A percentile compares a stretch with the other conserved stretches of the same genome.
phyloP scores from a whole-genome alignment of 345 rosid species.

The Sisymbrium irio region DNA sequence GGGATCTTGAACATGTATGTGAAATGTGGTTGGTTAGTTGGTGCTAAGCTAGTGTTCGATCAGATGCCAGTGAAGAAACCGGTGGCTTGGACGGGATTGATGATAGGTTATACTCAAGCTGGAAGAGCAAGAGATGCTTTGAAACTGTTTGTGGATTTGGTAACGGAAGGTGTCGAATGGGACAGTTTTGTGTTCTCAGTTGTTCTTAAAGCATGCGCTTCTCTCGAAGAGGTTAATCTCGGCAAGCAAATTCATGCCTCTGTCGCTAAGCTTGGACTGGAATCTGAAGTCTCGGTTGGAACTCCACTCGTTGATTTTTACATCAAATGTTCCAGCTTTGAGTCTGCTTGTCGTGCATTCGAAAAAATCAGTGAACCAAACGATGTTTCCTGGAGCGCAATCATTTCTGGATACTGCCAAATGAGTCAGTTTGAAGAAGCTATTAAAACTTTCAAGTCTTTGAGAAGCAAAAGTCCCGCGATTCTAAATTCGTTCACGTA shows the following conservation, averaged over 20 bases:
- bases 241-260: constrained; percentile 66
- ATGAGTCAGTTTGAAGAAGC: constrained; percentile 53
- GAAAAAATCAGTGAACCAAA: constrained; percentile 56
- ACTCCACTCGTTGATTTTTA: constrained; percentile 76
- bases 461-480: constrained; percentile 40
- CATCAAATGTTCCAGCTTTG: constrained; percentile 51
- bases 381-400: constrained; percentile 71
- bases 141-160: constrained; percentile 44
- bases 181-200: constrained; percentile 64
- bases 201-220: constrained; percentile 67
- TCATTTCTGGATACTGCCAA: constrained; percentile 63
- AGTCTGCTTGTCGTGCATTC: constrained; percentile 56
- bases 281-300: constrained; percentile 63
- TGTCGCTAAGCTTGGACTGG: constrained; percentile 59
- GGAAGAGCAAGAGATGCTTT: constrained; percentile 46
- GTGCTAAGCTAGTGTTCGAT: constrained; percentile 52
- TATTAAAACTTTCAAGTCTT: constrained; percentile 46
- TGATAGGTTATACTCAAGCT: constrained; percentile 58
- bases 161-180: constrained; percentile 52
- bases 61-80: constrained; percentile 52
- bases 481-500: constrained; percentile 56
- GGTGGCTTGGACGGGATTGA: constrained; percentile 61
- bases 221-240: constrained; percentile 43
- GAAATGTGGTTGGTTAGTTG: constrained; percentile 60
- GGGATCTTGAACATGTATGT: constrained; percentile 59